A percentile compares a stretch with the other conserved stretches of the same genome.
Conservation (phyloP, 2,329 filamentous ascomycete genomes). For the Scleromitrula shiraiana region DNA sequence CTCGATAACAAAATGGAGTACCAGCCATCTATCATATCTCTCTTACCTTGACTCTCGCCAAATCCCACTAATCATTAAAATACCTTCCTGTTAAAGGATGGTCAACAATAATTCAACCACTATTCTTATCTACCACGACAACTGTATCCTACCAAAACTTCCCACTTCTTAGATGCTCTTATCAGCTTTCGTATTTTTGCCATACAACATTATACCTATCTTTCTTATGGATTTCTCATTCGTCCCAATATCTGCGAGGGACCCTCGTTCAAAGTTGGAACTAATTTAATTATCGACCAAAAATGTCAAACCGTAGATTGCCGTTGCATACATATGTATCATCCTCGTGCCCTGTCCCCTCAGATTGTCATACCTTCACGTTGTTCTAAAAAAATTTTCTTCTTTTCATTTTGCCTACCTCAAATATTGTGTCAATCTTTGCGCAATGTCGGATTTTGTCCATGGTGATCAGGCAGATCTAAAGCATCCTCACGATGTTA, state of each 20-base stretch:
- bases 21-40: background rate
- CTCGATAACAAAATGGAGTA: background rate
- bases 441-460: conserved; percentile 20
- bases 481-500: conserved; percentile 16
- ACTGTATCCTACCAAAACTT: background rate
- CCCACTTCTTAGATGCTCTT: conserved; percentile 1
- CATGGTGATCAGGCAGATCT: conserved; percentile 24
- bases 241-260: background rate
- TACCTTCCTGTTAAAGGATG: conserved; percentile 8
- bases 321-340: conserved; percentile 11
- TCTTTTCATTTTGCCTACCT: background rate
- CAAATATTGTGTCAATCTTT: background rate
- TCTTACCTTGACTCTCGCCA: background rate
- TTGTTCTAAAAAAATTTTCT: background rate
- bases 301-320: conserved; percentile 3
- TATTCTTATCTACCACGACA: conserved; percentile 7
- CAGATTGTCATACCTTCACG: conserved; percentile 2
- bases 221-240: background rate
- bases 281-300: background rate
- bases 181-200: conserved; percentile 2
- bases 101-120: conserved; percentile 6
- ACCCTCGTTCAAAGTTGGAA: background rate
- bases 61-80: background rate
- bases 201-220: too few species aligned
- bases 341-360: background rate